Conservation (phyloP, 306 rosid species). For the Medicago ruthenica region DNA sequence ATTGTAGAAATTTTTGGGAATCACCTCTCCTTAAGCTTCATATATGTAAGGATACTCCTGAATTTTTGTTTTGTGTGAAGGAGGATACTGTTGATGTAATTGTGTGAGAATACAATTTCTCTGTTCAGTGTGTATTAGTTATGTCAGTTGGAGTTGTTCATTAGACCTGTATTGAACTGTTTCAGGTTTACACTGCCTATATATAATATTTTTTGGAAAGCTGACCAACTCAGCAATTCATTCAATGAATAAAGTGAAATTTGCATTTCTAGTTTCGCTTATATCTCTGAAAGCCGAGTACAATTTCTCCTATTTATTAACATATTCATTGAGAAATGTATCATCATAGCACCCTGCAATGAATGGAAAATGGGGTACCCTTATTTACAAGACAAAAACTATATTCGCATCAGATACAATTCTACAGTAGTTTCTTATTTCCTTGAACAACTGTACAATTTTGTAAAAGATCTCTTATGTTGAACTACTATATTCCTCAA, state of each 20-base stretch:
- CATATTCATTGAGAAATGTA: background rate
- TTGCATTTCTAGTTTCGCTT: background rate
- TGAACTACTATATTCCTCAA: background rate
- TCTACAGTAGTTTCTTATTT: no score
- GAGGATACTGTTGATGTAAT: background rate
- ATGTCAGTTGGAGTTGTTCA: background rate
- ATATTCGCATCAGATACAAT: background rate
- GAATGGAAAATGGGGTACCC: background rate
- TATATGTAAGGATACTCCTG: background rate
- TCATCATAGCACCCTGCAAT: background rate
- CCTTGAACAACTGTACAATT: background rate
- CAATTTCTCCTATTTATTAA: background rate
- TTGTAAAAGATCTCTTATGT: background rate
- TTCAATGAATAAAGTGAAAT: background rate
- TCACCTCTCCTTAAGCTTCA: constrained; percentile 26
- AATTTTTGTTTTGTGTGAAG: no score
- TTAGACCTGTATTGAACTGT: background rate
- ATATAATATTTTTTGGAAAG: no score
- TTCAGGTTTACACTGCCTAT: background rate
- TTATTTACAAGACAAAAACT: background rate
- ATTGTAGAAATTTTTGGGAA: background rate
- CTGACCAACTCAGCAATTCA: background rate
- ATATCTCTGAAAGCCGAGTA: background rate
- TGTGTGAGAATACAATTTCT: background rate
- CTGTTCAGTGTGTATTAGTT: background rate